Percentiles rank a stretch among this genome's conserved stretches.
phyloP scores from a whole-genome alignment of 768 basidiomycete genomes.

The Tephrocybe sp. region DNA sequence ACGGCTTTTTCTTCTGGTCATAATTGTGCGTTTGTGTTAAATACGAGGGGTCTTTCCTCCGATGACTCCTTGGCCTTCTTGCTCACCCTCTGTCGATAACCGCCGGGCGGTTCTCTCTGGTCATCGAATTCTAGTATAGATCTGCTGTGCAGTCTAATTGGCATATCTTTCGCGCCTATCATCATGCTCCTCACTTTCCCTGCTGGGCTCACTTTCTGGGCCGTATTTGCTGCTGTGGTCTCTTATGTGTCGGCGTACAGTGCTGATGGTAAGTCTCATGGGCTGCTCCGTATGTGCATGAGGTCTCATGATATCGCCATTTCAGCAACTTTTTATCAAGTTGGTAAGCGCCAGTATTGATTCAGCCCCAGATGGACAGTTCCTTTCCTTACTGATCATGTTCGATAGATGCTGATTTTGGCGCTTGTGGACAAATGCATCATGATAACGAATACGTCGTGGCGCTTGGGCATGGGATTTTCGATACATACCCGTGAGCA shows the following conservation, averaged over 20 bases:
- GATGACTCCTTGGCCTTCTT: background rate
- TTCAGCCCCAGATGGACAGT: too few species aligned
- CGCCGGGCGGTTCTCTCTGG: background rate
- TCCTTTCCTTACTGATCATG: background rate
- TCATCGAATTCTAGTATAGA: background rate
- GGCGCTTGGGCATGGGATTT: slow-evolving; percentile 11
- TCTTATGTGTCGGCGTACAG: background rate
- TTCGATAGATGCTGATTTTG: background rate
- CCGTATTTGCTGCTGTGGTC: background rate
- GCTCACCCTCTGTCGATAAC: background rate
- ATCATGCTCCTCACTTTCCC: background rate
- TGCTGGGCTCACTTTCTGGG: background rate
- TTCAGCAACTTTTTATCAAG: slow-evolving; percentile 4
- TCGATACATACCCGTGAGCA: slow-evolving; percentile 14
- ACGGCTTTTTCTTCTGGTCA: too few species aligned
- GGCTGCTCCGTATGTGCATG: background rate
- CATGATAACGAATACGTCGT: slow-evolving; percentile 10
- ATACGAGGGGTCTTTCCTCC: background rate
- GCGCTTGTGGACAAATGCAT: slow-evolving; percentile 16
- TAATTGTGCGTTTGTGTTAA: background rate
- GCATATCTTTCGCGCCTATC: background rate
- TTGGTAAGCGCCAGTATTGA: background rate
- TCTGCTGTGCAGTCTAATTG: slow-evolving; percentile 4
- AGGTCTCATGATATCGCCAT: too few species aligned
- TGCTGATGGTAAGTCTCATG: background rate